Evolutionary conservation across 305 asterid genomes (phyloP), one percentile per base, ranked within the genome.

Genomic region (Solanum chacoense): DNA sequence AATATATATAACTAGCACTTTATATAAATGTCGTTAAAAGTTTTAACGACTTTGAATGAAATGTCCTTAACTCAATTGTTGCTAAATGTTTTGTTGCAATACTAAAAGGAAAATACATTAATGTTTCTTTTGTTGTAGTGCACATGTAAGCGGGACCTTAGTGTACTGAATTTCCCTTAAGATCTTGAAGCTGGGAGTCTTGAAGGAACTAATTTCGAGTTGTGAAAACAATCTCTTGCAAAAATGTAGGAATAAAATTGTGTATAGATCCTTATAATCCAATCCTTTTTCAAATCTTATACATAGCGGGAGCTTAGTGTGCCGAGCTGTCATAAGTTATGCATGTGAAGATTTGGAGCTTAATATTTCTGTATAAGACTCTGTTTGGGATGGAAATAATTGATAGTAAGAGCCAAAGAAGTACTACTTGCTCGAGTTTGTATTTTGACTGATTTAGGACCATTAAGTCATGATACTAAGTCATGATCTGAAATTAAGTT

Each of bases 221-320:
- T 3, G 76, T 71, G 34, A 0, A 71, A 71, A 12, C 5, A 71
- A 0, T 12, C 20, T 71, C 20, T 71, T 71, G 3, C 11, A 71
- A 6, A 71, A 71, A 6, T 28, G 1, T 14, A 28, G 9, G 0
- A 7, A 13, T 28, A 28, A 71, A 0, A 2, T 71, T 6, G 11
- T 2, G 20, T 12, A n/a, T n/a, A 24, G 8, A 67, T 24, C 14
- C 32, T 67, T 65, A 4, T 65, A 11, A 10, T 2, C 14, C 0
- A 3, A 65, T 11, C 16, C 0, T 28, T 71, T 71, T 6, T 71
- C 35, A 5, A 26, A 26, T 24, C 18, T 3, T 26, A 26, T 12
- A 3, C 11, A 29, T 7, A 74, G 4, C 8, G 1, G 5, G 2
- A 31, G 4, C 4, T 18, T 8, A 32, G 4, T 32, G 12, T 8